Evolutionary conservation across 495 filamentous ascomycete genomes (phyloP).

Genomic region (Daldinia grandis): DNA sequence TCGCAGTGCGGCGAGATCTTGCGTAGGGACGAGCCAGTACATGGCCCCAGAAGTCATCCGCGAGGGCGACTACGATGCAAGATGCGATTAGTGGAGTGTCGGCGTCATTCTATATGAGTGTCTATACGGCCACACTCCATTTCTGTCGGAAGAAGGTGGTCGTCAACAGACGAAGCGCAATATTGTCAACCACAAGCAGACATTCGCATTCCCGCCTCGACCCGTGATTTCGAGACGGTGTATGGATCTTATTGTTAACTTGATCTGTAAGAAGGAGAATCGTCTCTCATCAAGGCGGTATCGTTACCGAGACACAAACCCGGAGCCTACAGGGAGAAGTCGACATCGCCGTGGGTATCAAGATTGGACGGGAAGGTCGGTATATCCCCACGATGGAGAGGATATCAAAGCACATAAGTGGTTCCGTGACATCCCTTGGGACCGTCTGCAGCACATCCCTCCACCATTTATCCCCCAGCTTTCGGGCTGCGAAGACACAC

Average conservation of each 20-base stretch:
- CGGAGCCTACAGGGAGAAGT: conserved; percentile 25
- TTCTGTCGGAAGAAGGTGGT: conserved; percentile 76
- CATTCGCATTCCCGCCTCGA: conserved; percentile 70
- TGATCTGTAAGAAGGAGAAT: conserved; percentile 79
- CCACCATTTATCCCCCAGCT: conserved; percentile 83
- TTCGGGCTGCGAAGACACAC: conserved; percentile 76
- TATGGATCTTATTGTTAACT: conserved; percentile 74
- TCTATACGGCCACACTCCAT: conserved; percentile 89
- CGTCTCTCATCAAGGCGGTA: conserved; percentile 81
- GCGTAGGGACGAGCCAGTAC: conserved; percentile 97
- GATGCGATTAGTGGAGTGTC: conserved; percentile 97
- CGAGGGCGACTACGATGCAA: conserved; percentile 84
- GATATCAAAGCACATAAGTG: conserved; percentile 82
- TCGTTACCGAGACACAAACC: conserved; percentile 42
- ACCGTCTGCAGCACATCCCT: conserved; percentile 67
- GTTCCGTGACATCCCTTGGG: conserved; percentile 74
- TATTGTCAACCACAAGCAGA: conserved; percentile 66
- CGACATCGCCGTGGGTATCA: conserved; percentile 32
- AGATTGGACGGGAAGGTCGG: conserved; percentile 62
- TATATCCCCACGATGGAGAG: conserved; percentile 79
- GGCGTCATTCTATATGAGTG: conserved; percentile 95
- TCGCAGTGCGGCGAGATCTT: conserved; percentile 77
- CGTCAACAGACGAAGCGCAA: conserved; percentile 79
- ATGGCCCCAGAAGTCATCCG: conserved; percentile 95
- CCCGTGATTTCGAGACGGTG: conserved; percentile 66